Conservation (phyloP, 352 stramenopile species). For the Globisporangium sylvaticum region DNA sequence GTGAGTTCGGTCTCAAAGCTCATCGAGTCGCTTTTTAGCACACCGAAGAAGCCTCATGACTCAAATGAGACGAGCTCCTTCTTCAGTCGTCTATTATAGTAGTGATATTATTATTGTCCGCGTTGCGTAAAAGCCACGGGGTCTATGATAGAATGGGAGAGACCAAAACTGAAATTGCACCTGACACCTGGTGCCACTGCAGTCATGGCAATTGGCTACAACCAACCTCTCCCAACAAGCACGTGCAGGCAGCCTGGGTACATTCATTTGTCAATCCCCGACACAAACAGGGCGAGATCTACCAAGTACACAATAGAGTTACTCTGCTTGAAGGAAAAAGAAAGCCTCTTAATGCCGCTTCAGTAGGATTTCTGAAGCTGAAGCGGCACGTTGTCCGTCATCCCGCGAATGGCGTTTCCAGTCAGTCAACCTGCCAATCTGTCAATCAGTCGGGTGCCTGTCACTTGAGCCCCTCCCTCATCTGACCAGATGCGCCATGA, state of each 20-base stretch:
- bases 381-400: constrained; percentile 1
- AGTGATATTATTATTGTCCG: background rate
- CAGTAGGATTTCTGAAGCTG: background rate
- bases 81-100: background rate
- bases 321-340: background rate
- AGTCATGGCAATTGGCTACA: background rate
- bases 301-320: no score
- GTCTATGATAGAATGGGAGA: background rate
- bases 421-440: background rate
- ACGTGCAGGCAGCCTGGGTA: background rate
- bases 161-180: background rate
- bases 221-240: background rate
- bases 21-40: background rate
- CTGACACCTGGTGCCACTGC: constrained; percentile 5
- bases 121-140: background rate
- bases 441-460: background rate
- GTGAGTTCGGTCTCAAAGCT: background rate
- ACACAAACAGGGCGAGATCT: no score
- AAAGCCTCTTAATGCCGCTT: background rate
- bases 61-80: background rate
- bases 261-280: background rate
- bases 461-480: background rate
- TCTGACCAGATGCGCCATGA: background rate
- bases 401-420: background rate
- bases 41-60: background rate